Conservation (phyloP, 2,329 filamentous ascomycete species). For the Diaporthe vaccinii region DNA sequence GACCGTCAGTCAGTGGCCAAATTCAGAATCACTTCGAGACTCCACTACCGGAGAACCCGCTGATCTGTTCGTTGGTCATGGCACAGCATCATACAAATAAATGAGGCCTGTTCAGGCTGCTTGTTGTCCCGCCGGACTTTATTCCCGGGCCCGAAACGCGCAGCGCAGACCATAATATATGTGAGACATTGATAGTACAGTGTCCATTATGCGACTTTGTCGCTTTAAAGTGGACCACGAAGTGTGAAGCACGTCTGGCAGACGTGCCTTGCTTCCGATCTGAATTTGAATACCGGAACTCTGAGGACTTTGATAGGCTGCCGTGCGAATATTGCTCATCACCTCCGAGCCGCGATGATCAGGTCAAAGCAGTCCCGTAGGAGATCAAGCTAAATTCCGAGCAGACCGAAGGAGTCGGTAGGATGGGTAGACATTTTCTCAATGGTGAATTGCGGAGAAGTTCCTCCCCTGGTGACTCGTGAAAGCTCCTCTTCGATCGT, state of each 20-base stretch:
- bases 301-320: constrained; percentile 8
- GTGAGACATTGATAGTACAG: constrained; percentile 1
- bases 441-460: too few relatives aligned
- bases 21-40: background rate
- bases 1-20: background rate
- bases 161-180: background rate
- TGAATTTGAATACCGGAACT: background rate
- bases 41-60: background rate
- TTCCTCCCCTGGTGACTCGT: background rate
- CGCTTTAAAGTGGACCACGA: constrained; percentile 8
- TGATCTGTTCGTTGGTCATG: background rate
- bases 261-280: background rate
- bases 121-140: too few relatives aligned
- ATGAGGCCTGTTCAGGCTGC: background rate
- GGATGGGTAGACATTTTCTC: background rate
- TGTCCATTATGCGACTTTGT: constrained; percentile 3
- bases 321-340: constrained; percentile 19
- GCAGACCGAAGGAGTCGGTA: background rate
- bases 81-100: background rate
- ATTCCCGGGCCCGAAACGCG: background rate
- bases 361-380: background rate
- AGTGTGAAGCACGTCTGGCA: background rate
- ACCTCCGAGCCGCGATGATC: background rate
- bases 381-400: background rate
- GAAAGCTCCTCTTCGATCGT: background rate